A percentile compares a stretch with the other conserved stretches of the same genome.
phyloP scores from a whole-genome alignment of 2,329 filamentous ascomycete genomes.

The Talaromyces verruculosus region DNA sequence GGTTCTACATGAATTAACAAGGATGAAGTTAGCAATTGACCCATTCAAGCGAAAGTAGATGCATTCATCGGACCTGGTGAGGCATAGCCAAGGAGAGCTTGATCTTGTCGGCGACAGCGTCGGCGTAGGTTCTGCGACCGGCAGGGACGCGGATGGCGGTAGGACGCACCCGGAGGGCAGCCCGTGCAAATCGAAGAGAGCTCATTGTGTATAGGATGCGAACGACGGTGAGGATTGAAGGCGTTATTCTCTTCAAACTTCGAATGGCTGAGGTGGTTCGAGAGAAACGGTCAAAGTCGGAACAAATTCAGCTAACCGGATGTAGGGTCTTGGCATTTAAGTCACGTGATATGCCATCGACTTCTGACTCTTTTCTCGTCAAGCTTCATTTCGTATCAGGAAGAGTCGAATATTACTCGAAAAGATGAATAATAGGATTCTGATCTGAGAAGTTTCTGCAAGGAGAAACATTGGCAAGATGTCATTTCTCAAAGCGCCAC shows the following conservation, averaged over 20 bases:
- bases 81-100: conserved; percentile 97
- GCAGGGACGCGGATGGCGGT: conserved; percentile 71
- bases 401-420: background rate
- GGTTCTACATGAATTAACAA: conserved; percentile 50
- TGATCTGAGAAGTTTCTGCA: background rate
- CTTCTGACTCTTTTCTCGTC: background rate
- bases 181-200: conserved; percentile 87
- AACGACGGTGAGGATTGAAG: conserved; percentile 29
- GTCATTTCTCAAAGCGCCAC: background rate
- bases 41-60: background rate
- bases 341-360: conserved; percentile 19
- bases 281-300: conserved; percentile 25
- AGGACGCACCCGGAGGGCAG: conserved; percentile 80
- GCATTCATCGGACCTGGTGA: conserved; percentile 77
- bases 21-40: background rate
- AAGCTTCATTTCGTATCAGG: background rate
- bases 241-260: conserved; percentile 17
- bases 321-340: conserved; percentile 17
- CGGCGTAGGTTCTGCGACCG: conserved; percentile 88
- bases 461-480: background rate
- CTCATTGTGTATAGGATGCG: conserved; percentile 65
- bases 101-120: conserved; percentile 88
- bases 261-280: conserved; percentile 22
- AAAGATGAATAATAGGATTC: background rate
- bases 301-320: conserved; percentile 21